phyloP scores from a whole-genome alignment of 345 rosid genomes.

The Camelina hispida region DNA sequence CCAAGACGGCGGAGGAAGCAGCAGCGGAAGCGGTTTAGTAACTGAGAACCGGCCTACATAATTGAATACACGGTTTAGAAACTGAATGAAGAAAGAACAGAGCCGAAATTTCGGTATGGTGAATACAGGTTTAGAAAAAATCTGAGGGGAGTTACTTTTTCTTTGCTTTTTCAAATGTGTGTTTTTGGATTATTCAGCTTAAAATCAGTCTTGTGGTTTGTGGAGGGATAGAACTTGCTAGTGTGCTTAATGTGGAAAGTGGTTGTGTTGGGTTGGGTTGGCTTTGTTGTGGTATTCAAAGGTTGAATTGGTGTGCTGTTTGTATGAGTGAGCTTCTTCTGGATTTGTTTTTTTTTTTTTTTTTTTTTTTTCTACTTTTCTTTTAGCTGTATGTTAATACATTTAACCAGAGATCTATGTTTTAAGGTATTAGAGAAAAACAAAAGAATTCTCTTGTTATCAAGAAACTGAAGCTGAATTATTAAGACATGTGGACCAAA shows the following conservation, averaged over 20 bases:
- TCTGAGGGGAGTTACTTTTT: slow-evolving; percentile 5
- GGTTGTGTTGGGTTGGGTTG: slow-evolving; percentile 26
- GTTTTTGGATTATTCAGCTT: slow-evolving; percentile 31
- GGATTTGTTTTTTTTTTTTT: neutral
- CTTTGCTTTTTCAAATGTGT: slow-evolving; percentile 14
- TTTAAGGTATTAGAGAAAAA: neutral
- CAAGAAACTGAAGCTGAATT: slow-evolving; percentile 35
- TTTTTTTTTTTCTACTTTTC: slow-evolving; percentile 8
- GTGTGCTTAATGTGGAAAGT: slow-evolving; percentile 42
- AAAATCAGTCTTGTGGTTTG: slow-evolving; percentile 33
- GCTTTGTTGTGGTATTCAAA: slow-evolving; percentile 43
- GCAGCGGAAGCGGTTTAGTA: slow-evolving; percentile 56
- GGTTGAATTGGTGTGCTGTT: slow-evolving; percentile 55
- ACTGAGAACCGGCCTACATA: slow-evolving; percentile 61
- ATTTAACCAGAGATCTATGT: slow-evolving; percentile 23
- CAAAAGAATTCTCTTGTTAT: slow-evolving; percentile 21
- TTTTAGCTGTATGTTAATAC: slow-evolving; percentile 28
- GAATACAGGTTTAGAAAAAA: slow-evolving; percentile 39
- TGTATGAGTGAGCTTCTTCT: slow-evolving; percentile 52
- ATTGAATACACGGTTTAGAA: slow-evolving; percentile 37
- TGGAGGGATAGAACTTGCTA: slow-evolving; percentile 27
- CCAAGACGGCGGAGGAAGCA: slow-evolving; percentile 66
- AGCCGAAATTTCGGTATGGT: slow-evolving; percentile 23
- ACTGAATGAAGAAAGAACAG: slow-evolving; percentile 32
- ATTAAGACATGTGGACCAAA: slow-evolving; percentile 40